These are phyloP conservation scores for Epicoccum nigrum DNA, from an alignment of 2,329 filamentous ascomycete species.

Conservation along the genomic window DNA sequence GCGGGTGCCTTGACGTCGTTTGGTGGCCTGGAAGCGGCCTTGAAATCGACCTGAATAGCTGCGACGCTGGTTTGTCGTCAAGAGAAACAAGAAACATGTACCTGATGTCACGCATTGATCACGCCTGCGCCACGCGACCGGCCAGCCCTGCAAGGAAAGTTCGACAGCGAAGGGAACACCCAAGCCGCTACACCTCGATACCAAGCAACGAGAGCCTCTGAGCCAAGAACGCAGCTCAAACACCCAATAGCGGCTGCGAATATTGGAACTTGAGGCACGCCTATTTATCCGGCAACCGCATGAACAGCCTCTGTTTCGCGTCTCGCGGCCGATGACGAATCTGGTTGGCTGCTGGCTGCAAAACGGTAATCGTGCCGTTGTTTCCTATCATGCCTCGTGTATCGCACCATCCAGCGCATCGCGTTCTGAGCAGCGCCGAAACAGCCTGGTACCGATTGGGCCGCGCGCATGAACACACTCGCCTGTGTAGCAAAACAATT, in stretches of 20 bases:
- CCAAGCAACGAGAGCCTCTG: neutral
- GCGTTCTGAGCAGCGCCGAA: conserved; percentile 5
- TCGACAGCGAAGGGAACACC: neutral
- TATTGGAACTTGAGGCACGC: conserved; percentile 14
- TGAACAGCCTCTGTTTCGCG: conserved; percentile 11
- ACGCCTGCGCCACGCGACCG: conserved; percentile 17
- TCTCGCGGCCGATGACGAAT: too few species aligned
- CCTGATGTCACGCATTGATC: conserved; percentile 1
- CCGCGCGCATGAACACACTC: conserved; percentile 8
- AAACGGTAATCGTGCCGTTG: neutral
- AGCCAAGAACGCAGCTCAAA: conserved; percentile 1
- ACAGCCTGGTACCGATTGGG: conserved; percentile 5
- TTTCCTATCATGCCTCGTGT: neutral
- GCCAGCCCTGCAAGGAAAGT: neutral
- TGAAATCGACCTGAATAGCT: neutral
- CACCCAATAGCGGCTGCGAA: conserved; percentile 12
- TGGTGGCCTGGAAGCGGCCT: neutral
- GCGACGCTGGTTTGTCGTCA: neutral
- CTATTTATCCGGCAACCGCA: conserved; percentile 4
- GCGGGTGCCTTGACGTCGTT: conserved; percentile 2
- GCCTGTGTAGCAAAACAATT: neutral
- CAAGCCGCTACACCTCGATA: neutral
- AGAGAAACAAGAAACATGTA: conserved; percentile 4
- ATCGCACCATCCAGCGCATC: neutral
- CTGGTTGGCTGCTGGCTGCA: neutral